Percentiles rank a stretch among this genome's conserved stretches.
Conservation (phyloP, 129 eudicot species). For the Cynara cardunculus region DNA sequence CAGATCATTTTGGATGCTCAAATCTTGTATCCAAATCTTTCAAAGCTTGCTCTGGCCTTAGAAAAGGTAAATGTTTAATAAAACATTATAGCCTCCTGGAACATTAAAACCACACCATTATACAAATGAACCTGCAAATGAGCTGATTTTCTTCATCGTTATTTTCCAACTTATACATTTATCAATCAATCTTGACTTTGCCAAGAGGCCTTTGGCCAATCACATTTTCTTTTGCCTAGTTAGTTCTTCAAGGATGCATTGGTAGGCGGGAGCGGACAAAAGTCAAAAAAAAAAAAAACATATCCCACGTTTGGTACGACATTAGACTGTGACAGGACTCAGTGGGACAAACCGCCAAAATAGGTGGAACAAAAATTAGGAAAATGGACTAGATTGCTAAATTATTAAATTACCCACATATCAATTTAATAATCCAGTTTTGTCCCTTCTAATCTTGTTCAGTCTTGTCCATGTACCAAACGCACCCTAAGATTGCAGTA, state of each 20-base stretch:
- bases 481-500: not conserved
- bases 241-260: too few species aligned
- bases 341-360: too few species aligned
- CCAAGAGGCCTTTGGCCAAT: not conserved
- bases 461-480: not conserved
- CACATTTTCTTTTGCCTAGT: not conserved
- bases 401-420: too few species aligned
- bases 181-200: not conserved
- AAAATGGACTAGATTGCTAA: too few species aligned
- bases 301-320: too few species aligned
- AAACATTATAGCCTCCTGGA: not conserved
- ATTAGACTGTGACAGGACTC: too few species aligned
- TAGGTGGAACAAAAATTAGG: too few species aligned
- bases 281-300: too few species aligned
- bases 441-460: too few species aligned
- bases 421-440: too few species aligned
- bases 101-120: not conserved
- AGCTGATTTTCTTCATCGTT: not conserved
- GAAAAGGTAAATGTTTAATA: constrained; percentile 63
- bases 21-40: constrained; percentile 73
- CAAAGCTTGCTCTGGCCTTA: constrained; percentile 84
- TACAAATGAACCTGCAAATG: not conserved
- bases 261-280: too few species aligned
- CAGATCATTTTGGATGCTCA: constrained; percentile 80
- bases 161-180: not conserved